Percentiles rank a stretch among this genome's conserved stretches.
Conservation (phyloP, 352 stramenopile genomes). For the Thalassiosira exigua region DNA sequence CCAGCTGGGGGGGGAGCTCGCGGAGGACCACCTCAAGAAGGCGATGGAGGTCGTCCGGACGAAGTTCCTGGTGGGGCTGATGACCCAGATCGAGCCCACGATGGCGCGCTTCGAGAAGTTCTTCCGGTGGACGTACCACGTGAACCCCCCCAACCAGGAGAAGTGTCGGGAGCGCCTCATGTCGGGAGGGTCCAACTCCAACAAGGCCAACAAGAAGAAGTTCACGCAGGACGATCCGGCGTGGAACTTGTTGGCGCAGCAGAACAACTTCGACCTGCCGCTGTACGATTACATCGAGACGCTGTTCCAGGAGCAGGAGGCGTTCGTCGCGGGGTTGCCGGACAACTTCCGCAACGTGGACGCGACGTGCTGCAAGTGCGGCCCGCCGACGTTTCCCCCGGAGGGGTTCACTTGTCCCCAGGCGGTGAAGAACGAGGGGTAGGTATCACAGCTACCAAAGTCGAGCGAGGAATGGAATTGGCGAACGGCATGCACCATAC, state of each 20-base stretch:
- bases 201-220: conserved; percentile 64
- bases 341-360: conserved; percentile 63
- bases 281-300: conserved; percentile 60
- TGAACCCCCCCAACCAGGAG: conserved; percentile 70
- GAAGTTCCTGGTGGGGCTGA: conserved; percentile 63
- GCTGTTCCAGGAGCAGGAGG: conserved; percentile 62
- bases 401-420: conserved; percentile 64
- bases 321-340: conserved; percentile 56
- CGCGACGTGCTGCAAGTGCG: conserved; percentile 68
- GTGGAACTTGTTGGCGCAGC: conserved; percentile 52
- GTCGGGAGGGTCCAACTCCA: conserved; percentile 62
- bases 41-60: conserved; percentile 57
- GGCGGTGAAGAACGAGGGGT: conserved; percentile 57
- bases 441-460: background rate
- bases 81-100: conserved; percentile 58
- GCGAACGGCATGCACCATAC: too few species aligned
- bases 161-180: conserved; percentile 58
- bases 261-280: conserved; percentile 64
- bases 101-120: conserved; percentile 66
- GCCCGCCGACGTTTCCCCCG: conserved; percentile 58
- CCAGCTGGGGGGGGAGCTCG: conserved; percentile 55
- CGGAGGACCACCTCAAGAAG: conserved; percentile 42
- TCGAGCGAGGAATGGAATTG: background rate
- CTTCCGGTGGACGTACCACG: conserved; percentile 65
- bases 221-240: conserved; percentile 43